Evolutionary conservation across 2,329 filamentous ascomycete genomes (phyloP), one percentile per base, ranked within the genome.

Genomic region (Ophiostoma montium): DNA sequence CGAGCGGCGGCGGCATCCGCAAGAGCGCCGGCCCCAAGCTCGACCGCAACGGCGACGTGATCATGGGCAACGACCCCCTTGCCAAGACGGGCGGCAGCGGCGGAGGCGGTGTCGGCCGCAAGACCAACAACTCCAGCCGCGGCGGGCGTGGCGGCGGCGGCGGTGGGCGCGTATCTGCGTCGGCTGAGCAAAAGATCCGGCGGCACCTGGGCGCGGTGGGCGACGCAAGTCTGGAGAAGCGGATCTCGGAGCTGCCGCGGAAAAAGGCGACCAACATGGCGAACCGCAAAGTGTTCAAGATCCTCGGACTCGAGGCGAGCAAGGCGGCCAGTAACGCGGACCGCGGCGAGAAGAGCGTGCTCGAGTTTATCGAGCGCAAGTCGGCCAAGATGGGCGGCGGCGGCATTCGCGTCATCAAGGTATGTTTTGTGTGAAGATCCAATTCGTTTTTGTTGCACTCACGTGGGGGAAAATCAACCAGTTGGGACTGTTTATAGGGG

Each of bases 361-460:
- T 87, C 48, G 68, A 70, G 46, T 87, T 86, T 60, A 65, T 88
- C 54, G 81, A 87, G 65, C 77, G 80, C 58, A 86, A 86, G 63
- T 75, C 82, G 43, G 71, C 72, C 49, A 66, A 70, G 55, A 69
- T 78, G 58, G 67, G 68, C 59, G 70, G 74, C 59, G 21, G 42
- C 42, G 70, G 74, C 59, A 69, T 85, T 57, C 78, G 72, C 61
- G 80, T 89, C 55, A 80, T 78, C 68, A 86, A 86, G 80, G 84
- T 88, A 84, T 78, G 82, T 84, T 10, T 27, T 27, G 8, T 8
- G 13, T 16, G 35, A 36, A 5, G n/a, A n/a, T n/a, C n/a, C n/a
- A n/a, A n/a, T n/a, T n/a, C 16, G 64, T 65, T 55, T 15, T 23
- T 36, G 38, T 15, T 32, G 38, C 35, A 45, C 46, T 51, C 32